Conservation (phyloP, 805 yeast species). For the Brettanomyces nanus region DNA sequence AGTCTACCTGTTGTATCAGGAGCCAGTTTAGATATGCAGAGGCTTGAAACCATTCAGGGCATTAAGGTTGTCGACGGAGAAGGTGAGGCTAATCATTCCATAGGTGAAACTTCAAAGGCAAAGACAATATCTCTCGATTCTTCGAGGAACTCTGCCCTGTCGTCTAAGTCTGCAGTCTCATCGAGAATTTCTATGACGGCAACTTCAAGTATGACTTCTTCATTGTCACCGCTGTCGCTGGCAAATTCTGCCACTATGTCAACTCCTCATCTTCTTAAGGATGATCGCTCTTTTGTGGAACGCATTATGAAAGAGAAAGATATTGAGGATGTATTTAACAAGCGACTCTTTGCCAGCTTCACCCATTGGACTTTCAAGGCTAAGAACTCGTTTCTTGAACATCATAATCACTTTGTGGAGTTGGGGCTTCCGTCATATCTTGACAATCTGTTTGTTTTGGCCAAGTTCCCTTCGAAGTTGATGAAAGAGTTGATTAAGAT, state of each 20-base stretch:
- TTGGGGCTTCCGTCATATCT: conserved; percentile 69
- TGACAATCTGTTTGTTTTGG: conserved; percentile 53
- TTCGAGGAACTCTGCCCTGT: not conserved
- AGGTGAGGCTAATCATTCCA: not conserved
- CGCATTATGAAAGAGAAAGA: conserved; percentile 74
- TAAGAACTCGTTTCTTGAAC: conserved; percentile 58
- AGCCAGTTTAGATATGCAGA: not conserved
- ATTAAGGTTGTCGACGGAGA: not conserved
- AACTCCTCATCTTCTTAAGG: conserved; percentile 37
- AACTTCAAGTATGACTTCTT: not conserved
- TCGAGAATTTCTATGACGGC: not conserved
- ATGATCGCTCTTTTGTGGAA: conserved; percentile 72
- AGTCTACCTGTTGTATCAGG: not conserved
- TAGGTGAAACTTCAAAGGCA: not conserved
- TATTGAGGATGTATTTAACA: conserved; percentile 60
- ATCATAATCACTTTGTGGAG: conserved; percentile 52
- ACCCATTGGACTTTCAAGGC: conserved; percentile 81
- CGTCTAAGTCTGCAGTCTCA: not conserved
- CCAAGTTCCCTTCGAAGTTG: conserved; percentile 70
- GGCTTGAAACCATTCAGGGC: too few relatives aligned
- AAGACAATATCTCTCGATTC: not conserved
- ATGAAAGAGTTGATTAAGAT: conserved; percentile 72
- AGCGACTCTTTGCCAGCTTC: conserved; percentile 57
- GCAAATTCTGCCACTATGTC: not conserved
- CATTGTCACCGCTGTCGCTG: not conserved